Percentiles rank a stretch among this genome's conserved stretches.
phyloP scores from a whole-genome alignment of 192 early-diverging fungal genomes.

The Coemansia aciculifera region DNA sequence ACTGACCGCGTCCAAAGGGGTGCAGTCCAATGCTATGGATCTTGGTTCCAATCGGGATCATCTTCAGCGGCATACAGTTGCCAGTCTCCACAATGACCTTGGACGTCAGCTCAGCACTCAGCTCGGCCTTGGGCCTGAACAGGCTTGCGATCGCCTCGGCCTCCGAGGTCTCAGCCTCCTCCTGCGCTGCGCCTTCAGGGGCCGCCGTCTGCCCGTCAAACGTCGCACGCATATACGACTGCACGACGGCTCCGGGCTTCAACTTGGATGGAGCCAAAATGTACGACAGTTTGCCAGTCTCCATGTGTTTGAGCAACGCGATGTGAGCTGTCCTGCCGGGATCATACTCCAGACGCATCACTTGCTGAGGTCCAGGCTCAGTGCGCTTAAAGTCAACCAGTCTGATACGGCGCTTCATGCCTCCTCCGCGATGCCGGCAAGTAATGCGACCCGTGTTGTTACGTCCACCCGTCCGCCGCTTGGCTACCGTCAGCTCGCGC shows the following conservation, averaged over 20 bases:
- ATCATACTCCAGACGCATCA: slow-evolving; percentile 92
- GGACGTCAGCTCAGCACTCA: slow-evolving; percentile 12
- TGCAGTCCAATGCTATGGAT: slow-evolving; percentile 86
- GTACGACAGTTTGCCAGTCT: slow-evolving; percentile 78
- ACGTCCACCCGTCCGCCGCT: slow-evolving; percentile 81
- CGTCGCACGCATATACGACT: slow-evolving; percentile 50
- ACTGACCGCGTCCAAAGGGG: slow-evolving; percentile 70
- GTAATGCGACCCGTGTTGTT: slow-evolving; percentile 90
- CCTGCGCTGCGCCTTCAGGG: neutral
- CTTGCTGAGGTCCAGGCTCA: slow-evolving; percentile 72
- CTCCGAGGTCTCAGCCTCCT: neutral
- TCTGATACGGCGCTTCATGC: slow-evolving; percentile 84
- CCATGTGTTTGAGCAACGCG: slow-evolving; percentile 77
- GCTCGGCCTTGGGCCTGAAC: slow-evolving; percentile 6
- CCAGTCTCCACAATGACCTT: slow-evolving; percentile 68
- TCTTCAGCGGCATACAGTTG: slow-evolving; percentile 85
- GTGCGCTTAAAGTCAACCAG: slow-evolving; percentile 83
- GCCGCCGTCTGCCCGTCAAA: slow-evolving; percentile 3
- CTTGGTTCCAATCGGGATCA: slow-evolving; percentile 90
- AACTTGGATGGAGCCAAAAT: slow-evolving; percentile 81
- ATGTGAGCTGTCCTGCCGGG: slow-evolving; percentile 88
- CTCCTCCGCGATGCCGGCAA: slow-evolving; percentile 90
- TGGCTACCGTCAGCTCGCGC: slow-evolving; percentile 76
- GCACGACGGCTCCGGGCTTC: slow-evolving; percentile 72
- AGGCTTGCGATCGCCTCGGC: neutral